These are phyloP conservation scores for Mycena metata DNA, from an alignment of 768 basidiomycete species.

Conservation along the genomic window DNA sequence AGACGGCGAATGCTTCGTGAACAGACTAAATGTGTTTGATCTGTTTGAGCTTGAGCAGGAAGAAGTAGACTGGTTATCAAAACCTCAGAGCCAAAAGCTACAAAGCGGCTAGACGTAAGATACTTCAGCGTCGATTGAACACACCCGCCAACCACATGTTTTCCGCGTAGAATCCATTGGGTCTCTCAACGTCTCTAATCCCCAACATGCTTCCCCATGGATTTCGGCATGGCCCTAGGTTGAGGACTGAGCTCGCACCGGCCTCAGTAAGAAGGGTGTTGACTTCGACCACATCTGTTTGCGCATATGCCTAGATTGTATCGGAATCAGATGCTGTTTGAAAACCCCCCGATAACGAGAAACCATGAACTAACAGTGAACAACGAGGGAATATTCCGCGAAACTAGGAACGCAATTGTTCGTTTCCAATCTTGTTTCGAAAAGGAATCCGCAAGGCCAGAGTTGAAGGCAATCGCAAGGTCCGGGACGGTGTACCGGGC, in stretches of 20 bases:
- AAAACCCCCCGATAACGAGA: no score
- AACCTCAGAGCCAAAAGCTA: no score
- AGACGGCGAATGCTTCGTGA: no score
- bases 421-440: conserved; percentile 41
- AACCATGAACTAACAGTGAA: conserved; percentile 47
- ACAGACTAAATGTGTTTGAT: no score
- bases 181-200: conserved; percentile 39
- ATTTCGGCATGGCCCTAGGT: conserved; percentile 47
- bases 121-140: not conserved
- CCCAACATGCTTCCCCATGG: conserved; percentile 49
- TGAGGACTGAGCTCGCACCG: conserved; percentile 43
- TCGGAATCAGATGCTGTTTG: not conserved
- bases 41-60: no score
- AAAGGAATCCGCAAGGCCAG: conserved; percentile 45
- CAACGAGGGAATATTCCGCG: conserved; percentile 46
- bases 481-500: conserved; percentile 45
- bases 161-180: not conserved
- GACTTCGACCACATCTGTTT: conserved; percentile 48
- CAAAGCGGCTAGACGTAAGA: not conserved
- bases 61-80: no score
- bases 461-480: conserved; percentile 54
- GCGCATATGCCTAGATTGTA: conserved; percentile 47
- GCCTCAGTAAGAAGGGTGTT: conserved; percentile 40
- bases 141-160: conserved; percentile 22
- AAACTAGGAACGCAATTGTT: conserved; percentile 45